Evolutionary conservation across 1,284 basidiomycete species (phyloP), one percentile per base, ranked within the genome.

Genomic region (Puccinia sorghi): DNA sequence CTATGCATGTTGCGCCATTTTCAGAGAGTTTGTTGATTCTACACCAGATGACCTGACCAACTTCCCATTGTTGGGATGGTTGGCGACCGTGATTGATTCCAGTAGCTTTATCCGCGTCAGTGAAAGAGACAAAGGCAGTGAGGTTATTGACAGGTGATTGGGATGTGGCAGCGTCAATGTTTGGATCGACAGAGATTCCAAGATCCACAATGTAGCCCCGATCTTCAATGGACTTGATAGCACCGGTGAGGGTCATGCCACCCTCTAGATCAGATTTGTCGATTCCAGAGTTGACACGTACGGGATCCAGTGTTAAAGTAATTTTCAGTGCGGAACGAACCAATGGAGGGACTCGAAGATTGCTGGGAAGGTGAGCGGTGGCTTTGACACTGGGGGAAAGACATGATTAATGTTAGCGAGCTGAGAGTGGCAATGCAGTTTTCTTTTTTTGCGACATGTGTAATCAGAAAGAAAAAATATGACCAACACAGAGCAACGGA

Each of bases 181-280:
- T 56, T 32, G 79, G 66, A 84, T 72, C 85, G 43, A 90, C 89
- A 13, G 88, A 84, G 25, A 96, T 83, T 0, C 97, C 97, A 48
- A 96, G 86, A 81, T 96, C 92, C 25, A 99, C 87, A 73, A 91
- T 89, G 85, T 96, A 98, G 0, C 96, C 96, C 85, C 97, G 93
- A 83, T 99, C 97, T 86, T 99, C 97, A 46, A 92, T 86, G 82
- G 91, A 93, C 84, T 91, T 90, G 41, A 98, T 87, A 63, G 92
- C 89, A 12, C 90, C 92, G 0, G 90, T 88, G 72, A 97, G 83
- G 20, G 92, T 91, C 84, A 90, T 93, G 46, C 93, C 93, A 71
- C 86, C 82, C 71, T 88, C 89, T 43, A 99, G 84, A 85, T 99
- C 97, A 4, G 87, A 86, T 84, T 91, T 92, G 25, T 88, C 88